These are phyloP conservation scores for Scheffersomyces parashehatae DNA, from an alignment of 1,139 yeast species.

Conservation along the genomic window DNA sequence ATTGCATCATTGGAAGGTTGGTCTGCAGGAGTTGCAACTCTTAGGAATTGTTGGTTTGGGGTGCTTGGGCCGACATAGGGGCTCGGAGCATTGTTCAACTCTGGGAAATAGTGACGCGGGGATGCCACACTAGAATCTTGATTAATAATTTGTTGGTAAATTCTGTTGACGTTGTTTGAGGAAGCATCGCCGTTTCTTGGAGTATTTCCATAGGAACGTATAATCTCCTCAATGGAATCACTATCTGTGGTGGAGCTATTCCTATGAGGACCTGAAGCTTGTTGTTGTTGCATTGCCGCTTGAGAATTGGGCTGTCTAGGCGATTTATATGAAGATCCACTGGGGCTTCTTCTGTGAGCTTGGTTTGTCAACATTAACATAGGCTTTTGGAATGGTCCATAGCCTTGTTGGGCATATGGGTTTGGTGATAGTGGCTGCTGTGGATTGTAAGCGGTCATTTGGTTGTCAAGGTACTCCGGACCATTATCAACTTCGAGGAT, in stretches of 20 bases:
- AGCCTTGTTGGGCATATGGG: conserved; percentile 8
- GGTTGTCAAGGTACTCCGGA: conserved; percentile 12
- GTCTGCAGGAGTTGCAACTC: conserved; percentile 11
- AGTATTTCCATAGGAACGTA: conserved; percentile 30
- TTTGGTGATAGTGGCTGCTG: conserved; percentile 6
- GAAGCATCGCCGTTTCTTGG: conserved; percentile 14
- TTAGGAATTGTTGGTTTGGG: conserved; percentile 9
- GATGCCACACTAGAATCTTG: conserved; percentile 26
- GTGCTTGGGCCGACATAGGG: conserved; percentile 11
- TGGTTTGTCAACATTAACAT: conserved; percentile 46
- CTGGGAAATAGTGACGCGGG: conserved; percentile 37
- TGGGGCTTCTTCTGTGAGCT: conserved; percentile 27
- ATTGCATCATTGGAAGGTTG: conserved; percentile 20
- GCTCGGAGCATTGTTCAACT: conserved; percentile 19
- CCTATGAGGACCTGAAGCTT: background rate
- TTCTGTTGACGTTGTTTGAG: conserved; percentile 23
- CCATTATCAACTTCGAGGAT: conserved; percentile 36
- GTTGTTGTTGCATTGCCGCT: no score
- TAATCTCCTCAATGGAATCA: conserved; percentile 39
- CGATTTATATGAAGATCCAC: background rate
- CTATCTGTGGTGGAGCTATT: conserved; percentile 14
- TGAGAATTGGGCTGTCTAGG: background rate
- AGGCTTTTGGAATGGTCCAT: conserved; percentile 32
- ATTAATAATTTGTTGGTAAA: conserved; percentile 34
- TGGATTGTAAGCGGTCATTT: conserved; percentile 20